Percentiles rank a stretch among this genome's conserved stretches.
Evolutionary conservation across 352 stramenopile species (phyloP).

Genomic region (Phytophthora melonis): DNA sequence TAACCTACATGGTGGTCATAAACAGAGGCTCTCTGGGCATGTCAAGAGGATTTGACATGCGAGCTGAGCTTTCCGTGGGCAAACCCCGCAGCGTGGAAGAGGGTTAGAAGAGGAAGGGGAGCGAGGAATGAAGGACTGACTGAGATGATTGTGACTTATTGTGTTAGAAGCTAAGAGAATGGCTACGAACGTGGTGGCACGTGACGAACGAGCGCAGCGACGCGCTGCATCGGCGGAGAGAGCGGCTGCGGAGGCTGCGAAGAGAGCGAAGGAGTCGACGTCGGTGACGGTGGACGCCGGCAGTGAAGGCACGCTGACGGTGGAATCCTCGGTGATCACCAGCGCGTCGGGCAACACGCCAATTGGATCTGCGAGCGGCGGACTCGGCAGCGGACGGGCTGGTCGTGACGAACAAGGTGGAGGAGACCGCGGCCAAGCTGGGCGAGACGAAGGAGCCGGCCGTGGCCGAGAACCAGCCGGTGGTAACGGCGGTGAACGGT

Average conservation of each 20-base stretch:
- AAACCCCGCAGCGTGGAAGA: background rate
- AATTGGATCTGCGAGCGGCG: background rate
- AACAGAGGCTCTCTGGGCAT: background rate
- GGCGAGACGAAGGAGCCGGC: too few species aligned
- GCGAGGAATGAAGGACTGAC: background rate
- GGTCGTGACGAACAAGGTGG: too few species aligned
- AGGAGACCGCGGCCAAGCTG: too few species aligned
- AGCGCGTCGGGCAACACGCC: background rate
- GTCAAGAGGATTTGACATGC: background rate
- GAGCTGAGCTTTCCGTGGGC: background rate
- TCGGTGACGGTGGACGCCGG: background rate
- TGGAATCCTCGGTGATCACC: background rate
- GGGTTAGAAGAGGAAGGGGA: background rate
- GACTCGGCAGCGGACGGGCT: too few species aligned
- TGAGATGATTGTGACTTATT: background rate
- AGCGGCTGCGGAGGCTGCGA: too few species aligned
- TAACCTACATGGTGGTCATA: background rate
- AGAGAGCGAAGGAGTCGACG: background rate
- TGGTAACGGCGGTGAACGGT: background rate
- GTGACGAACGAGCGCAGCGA: background rate
- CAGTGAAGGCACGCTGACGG: background rate
- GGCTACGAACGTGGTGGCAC: background rate
- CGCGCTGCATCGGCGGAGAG: background rate
- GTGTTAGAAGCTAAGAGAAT: background rate
- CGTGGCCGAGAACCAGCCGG: too few species aligned